Percentiles rank a stretch among this genome's conserved stretches.
phyloP scores from a whole-genome alignment of 1,284 basidiomycete genomes.

The Puccinia triticina region DNA sequence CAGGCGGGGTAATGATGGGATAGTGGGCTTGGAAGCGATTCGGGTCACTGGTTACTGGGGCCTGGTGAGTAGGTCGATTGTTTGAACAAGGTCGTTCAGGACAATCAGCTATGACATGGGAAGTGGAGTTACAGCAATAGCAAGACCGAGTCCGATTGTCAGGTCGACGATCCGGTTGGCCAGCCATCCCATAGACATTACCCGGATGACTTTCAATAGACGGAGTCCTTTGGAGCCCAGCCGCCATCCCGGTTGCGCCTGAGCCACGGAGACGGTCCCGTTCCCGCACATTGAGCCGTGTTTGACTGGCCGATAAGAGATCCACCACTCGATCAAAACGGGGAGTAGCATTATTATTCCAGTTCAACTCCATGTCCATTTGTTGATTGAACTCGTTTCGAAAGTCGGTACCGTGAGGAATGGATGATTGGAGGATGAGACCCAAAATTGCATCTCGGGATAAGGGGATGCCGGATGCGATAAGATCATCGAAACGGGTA shows the following conservation, averaged over 20 bases:
- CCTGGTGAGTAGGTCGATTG: neutral
- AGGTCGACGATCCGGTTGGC: neutral
- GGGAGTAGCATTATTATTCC: neutral
- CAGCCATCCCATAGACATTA: neutral
- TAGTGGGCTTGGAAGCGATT: neutral
- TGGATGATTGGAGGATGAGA: neutral
- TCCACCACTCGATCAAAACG: too few relatives aligned
- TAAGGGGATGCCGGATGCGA: neutral
- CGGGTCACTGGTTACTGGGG: neutral
- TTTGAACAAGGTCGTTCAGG: too few relatives aligned
- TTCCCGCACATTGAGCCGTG: too few relatives aligned
- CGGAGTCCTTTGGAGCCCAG: neutral
- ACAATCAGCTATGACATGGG: too few relatives aligned
- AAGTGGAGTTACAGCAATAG: too few relatives aligned
- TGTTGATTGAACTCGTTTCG: neutral
- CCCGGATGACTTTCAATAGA: neutral
- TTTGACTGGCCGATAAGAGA: too few relatives aligned
- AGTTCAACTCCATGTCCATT: neutral
- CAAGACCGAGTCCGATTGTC: neutral
- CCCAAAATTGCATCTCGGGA: neutral
- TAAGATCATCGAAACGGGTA: neutral
- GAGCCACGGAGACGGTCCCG: neutral
- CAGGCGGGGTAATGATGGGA: neutral
- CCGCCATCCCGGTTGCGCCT: neutral
- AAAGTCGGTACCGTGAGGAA: neutral